Evolutionary conservation across 1,139 yeast genomes (phyloP), one percentile per base, ranked within the genome.

Genomic region (Debaryomyces sp.): DNA sequence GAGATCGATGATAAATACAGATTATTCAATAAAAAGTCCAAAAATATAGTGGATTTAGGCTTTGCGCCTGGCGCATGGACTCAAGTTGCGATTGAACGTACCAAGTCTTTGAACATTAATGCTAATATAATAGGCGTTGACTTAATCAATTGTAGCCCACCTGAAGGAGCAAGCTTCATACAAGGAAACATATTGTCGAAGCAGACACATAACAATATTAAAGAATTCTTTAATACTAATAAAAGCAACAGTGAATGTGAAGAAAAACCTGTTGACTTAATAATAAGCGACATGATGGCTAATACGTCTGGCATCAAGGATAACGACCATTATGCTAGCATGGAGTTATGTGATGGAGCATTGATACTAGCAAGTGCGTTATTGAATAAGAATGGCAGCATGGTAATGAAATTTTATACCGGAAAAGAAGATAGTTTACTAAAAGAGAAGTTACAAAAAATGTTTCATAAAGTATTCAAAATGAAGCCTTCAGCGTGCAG

Each of bases 21-120:
- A 26, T 54, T 94, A 2, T 84, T 94, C 64, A 70, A 70, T 48
- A 74, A 79, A 6, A 50, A 51, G 6, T 53, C 70, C 2, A 74
- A 70, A 56, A 82, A 86, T 47, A 87, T 94, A 0, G 83, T 94
- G 4, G 99, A 94, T 67, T 73, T 94, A 45, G 80, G 80, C 6
- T 75, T 70, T 62, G 78, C 80, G 1, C 81, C 81, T 2, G 81
- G 81, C 0, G 78, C 80, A 1, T 76, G 81, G 81, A 70, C 78
- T 2, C 80, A 76, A 52, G 77, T 75, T 13, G 77, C 72, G 1
- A 55, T 69, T 1, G 65, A 65, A 18, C 56, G 64, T 46, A 57
- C 65, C 54, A 55, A 57, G 24, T 51, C 50, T 12, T 32, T 54
- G 13, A 54, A 55, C 0, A 48, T 50, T 2, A 50, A 47, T 0